These are phyloP conservation scores for Paracoccidioides lutzii DNA, from an alignment of 2,329 filamentous ascomycete genomes.

Conservation along the genomic window DNA sequence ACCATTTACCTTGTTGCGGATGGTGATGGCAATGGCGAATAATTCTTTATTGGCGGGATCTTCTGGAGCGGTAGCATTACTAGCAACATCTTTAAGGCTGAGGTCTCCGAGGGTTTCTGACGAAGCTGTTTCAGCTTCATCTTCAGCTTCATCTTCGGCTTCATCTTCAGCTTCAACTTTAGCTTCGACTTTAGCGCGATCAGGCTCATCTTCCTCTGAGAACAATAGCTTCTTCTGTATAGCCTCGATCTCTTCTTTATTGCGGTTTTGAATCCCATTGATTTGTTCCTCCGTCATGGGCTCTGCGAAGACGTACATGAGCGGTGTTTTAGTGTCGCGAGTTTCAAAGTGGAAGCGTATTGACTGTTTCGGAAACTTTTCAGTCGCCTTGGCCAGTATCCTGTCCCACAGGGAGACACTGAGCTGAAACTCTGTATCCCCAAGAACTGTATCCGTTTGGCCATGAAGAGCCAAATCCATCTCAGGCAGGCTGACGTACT, in stretches of 20 bases:
- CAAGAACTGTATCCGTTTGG: constrained; percentile 50
- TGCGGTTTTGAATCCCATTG: constrained; percentile 56
- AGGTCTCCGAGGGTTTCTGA: not conserved
- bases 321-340: constrained; percentile 44
- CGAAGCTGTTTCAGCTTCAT: not conserved
- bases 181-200: not conserved
- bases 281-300: constrained; percentile 65
- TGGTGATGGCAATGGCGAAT: constrained; percentile 57
- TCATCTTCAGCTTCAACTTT: not conserved
- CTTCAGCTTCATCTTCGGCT: not conserved
- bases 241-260: constrained; percentile 50
- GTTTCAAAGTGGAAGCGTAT: constrained; percentile 76
- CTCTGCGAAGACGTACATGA: constrained; percentile 84
- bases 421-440: constrained; percentile 72
- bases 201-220: constrained; percentile 18
- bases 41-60: constrained; percentile 27
- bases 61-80: not conserved
- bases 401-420: constrained; percentile 71
- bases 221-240: constrained; percentile 47
- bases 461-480: constrained; percentile 90
- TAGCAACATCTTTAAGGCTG: too few species aligned
- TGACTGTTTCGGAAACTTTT: constrained; percentile 59
- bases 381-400: constrained; percentile 60
- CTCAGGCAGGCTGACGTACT: constrained; percentile 75
- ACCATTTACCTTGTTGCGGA: constrained; percentile 61